Base-by-base conservation (phyloP, 2,329 filamentous ascomycete genomes). In the Calonectria hongkongensis region DNA sequence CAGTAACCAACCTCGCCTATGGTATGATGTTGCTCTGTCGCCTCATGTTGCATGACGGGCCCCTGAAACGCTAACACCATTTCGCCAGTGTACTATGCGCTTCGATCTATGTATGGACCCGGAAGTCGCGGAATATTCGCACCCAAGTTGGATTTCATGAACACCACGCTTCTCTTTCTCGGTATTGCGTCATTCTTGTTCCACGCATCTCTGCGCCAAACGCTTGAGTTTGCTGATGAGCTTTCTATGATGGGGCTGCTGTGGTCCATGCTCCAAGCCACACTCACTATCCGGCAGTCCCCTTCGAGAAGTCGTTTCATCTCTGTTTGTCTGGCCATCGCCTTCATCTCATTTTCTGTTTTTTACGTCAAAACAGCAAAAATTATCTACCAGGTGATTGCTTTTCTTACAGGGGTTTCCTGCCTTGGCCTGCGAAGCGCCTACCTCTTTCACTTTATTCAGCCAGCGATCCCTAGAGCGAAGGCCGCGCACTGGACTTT, bases 211-310 rank as follows among this genome's bases (percentile, higher is more conserved):
- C 82, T 88, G 21, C 86, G 83, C 66, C 85, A 86, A 62, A 78
- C 78, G 1, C 79, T 86, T 7, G 84, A 88, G 74, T 87, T 86
- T 71, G 86, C 85, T 74, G 90, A 92, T 75, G 90, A 92, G 76
- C 82, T 91, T n/a, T 88, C 88, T 67, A 91, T 91, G 90, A 85
- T 91, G 36, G 81, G 89, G 15, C 85, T 91, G 5, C 86, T 85
- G 27, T 88, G 87, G 72, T 84, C 88, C 0, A 84, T 91, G 68
- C 83, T 91, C 6, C 88, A 90, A 60, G 86, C 87, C 62, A 81
- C 88, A 5, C 84, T 86, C 68, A 87, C 86, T 15, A 83, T 85
- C 43, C 83, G 86, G 51, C 85, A 87, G 33, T 81, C 87, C 7
- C 81, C 83, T 8, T 66, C 81, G 3, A 81, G 82, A 18, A 70